These are phyloP conservation scores for Coniophora puteana DNA, from an alignment of 1,284 basidiomycete genomes.

Conservation along the genomic window DNA sequence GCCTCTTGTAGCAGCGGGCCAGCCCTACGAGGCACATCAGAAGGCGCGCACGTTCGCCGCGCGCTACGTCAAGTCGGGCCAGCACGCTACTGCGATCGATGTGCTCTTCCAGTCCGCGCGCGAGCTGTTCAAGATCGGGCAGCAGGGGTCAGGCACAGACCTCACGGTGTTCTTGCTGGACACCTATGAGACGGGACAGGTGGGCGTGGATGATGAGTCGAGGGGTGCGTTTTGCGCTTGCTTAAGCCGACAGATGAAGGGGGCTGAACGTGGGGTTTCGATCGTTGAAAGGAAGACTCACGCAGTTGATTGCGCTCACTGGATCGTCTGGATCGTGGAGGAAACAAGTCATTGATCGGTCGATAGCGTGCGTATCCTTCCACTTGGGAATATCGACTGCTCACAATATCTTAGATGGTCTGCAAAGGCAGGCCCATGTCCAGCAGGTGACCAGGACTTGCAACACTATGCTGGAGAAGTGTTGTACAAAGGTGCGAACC, in stretches of 20 bases:
- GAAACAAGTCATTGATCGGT: conserved; percentile 74
- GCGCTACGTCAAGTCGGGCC: conserved; percentile 74
- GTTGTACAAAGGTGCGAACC: conserved; percentile 73
- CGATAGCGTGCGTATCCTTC: conserved; percentile 63
- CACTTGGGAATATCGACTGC: conserved; percentile 13
- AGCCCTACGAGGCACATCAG: conserved; percentile 90
- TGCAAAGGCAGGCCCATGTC: conserved; percentile 67
- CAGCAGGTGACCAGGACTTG: conserved; percentile 81
- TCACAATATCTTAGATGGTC: conserved; percentile 90
- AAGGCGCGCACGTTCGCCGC: conserved; percentile 93
- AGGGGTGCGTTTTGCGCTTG: conserved; percentile 44
- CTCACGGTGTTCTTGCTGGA: conserved; percentile 75
- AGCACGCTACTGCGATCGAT: conserved; percentile 81
- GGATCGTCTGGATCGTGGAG: conserved; percentile 76
- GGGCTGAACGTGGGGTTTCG: conserved; percentile 2
- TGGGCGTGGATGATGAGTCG: conserved; percentile 66
- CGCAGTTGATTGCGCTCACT: conserved; percentile 77
- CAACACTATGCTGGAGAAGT: conserved; percentile 88
- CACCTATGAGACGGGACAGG: conserved; percentile 72
- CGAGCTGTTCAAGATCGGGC: conserved; percentile 81
- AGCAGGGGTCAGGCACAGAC: conserved; percentile 88
- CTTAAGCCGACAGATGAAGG: conserved; percentile 1
- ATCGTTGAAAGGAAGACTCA: conserved; percentile 58
- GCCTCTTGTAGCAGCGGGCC: conserved; percentile 63
- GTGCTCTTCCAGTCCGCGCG: conserved; percentile 84